These are phyloP conservation scores for Aquilaria agallochum DNA, from an alignment of 441 rosid species.

Conservation along the genomic window DNA sequence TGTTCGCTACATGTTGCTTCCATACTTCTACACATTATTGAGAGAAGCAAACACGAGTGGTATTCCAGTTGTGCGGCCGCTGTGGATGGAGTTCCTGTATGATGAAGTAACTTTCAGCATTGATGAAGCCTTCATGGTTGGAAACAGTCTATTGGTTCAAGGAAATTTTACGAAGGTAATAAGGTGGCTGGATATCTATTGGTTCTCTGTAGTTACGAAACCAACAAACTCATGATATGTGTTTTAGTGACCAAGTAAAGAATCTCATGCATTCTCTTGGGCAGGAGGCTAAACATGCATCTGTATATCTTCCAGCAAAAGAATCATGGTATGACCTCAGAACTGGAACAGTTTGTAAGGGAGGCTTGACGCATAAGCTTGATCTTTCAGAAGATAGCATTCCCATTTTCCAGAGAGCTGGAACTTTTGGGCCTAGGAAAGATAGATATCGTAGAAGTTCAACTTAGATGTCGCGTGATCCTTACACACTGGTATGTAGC, in stretches of 20 bases:
- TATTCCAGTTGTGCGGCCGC: slow-evolving; percentile 71
- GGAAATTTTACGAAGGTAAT: slow-evolving; percentile 83
- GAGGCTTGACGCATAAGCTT: slow-evolving; percentile 63
- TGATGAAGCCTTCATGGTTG: slow-evolving; percentile 94
- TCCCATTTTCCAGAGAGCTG: slow-evolving; percentile 91
- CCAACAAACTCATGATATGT: too few species aligned
- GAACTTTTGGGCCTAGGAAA: slow-evolving; percentile 85
- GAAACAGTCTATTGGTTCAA: slow-evolving; percentile 77
- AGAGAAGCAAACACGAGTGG: slow-evolving; percentile 87
- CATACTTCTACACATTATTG: slow-evolving; percentile 81
- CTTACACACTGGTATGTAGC: slow-evolving; percentile 83
- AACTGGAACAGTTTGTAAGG: slow-evolving; percentile 56
- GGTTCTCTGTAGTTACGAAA: neutral
- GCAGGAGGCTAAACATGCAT: slow-evolving; percentile 61
- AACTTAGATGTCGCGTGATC: slow-evolving; percentile 83
- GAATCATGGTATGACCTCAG: slow-evolving; percentile 79
- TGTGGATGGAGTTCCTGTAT: slow-evolving; percentile 96
- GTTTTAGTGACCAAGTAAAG: slow-evolving; percentile 3
- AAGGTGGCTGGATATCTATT: neutral
- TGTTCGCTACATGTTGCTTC: slow-evolving; percentile 73
- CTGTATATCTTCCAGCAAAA: slow-evolving; percentile 84
- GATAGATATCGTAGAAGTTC: slow-evolving; percentile 82
- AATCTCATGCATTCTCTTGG: slow-evolving; percentile 9
- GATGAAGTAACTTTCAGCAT: slow-evolving; percentile 77
- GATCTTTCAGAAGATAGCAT: slow-evolving; percentile 69